A percentile compares a stretch with the other conserved stretches of the same genome.
Evolutionary conservation across 2,329 filamentous ascomycete genomes (phyloP).

Genomic region (Pleurostoma richardsiae): DNA sequence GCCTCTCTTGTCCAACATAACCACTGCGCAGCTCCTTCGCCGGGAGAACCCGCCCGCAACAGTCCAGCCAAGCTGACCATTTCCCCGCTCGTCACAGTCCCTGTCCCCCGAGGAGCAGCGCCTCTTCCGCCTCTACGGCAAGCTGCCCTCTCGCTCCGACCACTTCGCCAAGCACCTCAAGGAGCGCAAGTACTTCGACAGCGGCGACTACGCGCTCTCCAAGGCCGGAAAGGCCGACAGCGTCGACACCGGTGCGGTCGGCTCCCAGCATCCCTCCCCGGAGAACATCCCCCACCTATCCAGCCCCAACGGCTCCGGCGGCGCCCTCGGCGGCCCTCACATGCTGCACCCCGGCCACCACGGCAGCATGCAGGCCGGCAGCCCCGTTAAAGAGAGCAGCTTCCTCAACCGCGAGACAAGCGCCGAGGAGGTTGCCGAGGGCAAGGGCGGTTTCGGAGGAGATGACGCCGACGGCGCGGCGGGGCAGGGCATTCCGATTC

Average conservation of each 20-base stretch:
- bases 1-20: too few relatives aligned
- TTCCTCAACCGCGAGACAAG: constrained; percentile 81
- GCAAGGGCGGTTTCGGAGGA: constrained; percentile 4
- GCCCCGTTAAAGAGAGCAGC: constrained; percentile 86
- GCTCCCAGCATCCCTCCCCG: constrained; percentile 88
- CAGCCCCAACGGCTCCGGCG: constrained; percentile 43
- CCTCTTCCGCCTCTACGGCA: constrained; percentile 95
- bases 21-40: too few relatives aligned
- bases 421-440: constrained; percentile 42
- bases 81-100: constrained; percentile 50
- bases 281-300: constrained; percentile 92
- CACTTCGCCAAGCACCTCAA: constrained; percentile 97
- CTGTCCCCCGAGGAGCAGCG: constrained; percentile 93
- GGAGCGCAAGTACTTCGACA: constrained; percentile 98
- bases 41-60: too few relatives aligned
- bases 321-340: constrained; percentile 34
- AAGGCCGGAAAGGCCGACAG: constrained; percentile 96
- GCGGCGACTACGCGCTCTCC: constrained; percentile 90
- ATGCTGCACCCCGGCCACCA: constrained; percentile 32
- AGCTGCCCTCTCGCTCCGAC: constrained; percentile 93
- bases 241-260: constrained; percentile 88
- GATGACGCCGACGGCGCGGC: constrained; percentile 22
- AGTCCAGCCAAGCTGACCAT: too few relatives aligned
- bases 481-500: constrained; percentile 52
- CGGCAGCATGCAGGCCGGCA: constrained; percentile 56